Percentiles rank a stretch among this genome's conserved stretches.
Conservation (phyloP, 352 stramenopile genomes). For the Pythium monospermum region DNA sequence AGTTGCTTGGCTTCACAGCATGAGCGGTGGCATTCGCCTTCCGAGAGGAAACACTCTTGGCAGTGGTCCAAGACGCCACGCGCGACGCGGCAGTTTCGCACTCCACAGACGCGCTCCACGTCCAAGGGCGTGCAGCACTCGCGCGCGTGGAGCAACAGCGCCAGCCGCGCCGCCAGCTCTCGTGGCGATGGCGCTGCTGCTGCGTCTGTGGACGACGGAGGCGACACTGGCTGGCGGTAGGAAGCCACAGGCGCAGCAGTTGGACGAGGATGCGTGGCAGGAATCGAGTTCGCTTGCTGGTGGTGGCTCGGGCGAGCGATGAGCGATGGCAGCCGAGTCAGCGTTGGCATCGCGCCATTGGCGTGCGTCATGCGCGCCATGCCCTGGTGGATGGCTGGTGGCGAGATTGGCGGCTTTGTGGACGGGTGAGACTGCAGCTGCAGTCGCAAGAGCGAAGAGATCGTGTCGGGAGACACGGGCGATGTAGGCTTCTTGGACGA, state of each 20-base stretch:
- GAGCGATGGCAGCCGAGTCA: conserved; percentile 18
- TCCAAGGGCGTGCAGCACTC: conserved; percentile 36
- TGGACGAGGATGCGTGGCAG: conserved; percentile 1
- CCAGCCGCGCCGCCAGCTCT: conserved; percentile 34
- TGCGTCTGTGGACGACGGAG: neutral
- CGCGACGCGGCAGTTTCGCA: conserved; percentile 39
- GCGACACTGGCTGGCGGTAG: neutral
- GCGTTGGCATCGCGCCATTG: conserved; percentile 5
- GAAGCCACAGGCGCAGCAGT: no score
- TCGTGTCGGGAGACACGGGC: conserved; percentile 7
- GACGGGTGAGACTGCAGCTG: neutral
- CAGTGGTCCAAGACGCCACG: conserved; percentile 48
- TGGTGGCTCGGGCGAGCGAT: conserved; percentile 4
- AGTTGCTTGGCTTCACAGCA: conserved; percentile 43
- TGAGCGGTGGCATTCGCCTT: conserved; percentile 36
- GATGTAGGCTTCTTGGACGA: neutral
- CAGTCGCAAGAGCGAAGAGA: conserved; percentile 6
- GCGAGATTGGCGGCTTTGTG: conserved; percentile 18
- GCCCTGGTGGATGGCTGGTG: conserved; percentile 1
- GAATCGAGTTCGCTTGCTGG: neutral
- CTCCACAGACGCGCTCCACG: conserved; percentile 22
- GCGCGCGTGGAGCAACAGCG: conserved; percentile 39
- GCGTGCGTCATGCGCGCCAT: conserved; percentile 7
- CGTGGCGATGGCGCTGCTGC: conserved; percentile 12
- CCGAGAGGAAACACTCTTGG: conserved; percentile 39